Percentiles rank a stretch among this genome's conserved stretches.
phyloP scores from a whole-genome alignment of 805 yeast genomes.

The Zygotorulaspora sp. region DNA sequence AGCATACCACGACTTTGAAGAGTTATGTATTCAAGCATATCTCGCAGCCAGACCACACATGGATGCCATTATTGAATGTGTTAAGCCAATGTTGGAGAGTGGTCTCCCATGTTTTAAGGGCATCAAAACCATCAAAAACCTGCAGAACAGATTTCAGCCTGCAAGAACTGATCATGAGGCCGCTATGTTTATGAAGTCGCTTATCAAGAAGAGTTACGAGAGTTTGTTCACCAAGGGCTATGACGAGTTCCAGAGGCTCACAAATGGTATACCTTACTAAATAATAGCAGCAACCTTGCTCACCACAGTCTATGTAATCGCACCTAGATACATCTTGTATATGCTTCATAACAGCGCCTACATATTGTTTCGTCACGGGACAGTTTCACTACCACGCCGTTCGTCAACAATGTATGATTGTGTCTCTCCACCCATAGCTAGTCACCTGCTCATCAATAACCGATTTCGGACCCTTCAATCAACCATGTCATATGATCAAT shows the following conservation, averaged over 20 bases:
- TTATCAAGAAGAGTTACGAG: slow-evolving; percentile 78
- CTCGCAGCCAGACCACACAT: slow-evolving; percentile 83
- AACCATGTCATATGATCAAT: slow-evolving; percentile 1
- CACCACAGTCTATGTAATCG: no score
- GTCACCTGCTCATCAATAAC: not conserved
- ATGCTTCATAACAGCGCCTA: no score
- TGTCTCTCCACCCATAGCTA: no score
- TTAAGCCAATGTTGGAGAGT: slow-evolving; percentile 87
- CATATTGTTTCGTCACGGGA: no score
- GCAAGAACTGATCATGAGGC: slow-evolving; percentile 81
- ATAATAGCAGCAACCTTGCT: not conserved
- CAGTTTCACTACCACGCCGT: no score
- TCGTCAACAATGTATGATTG: no score
- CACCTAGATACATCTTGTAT: no score
- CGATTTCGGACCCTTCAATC: slow-evolving; percentile 4
- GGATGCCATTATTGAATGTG: slow-evolving; percentile 79
- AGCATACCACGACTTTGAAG: slow-evolving; percentile 91
- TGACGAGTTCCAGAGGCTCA: slow-evolving; percentile 93
- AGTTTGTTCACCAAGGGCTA: slow-evolving; percentile 89
- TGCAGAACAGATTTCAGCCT: slow-evolving; percentile 76
- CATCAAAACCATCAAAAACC: slow-evolving; percentile 66
- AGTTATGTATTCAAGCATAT: slow-evolving; percentile 87
- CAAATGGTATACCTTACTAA: slow-evolving; percentile 94
- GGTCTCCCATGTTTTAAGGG: slow-evolving; percentile 96
- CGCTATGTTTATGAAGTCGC: slow-evolving; percentile 64